Base-by-base conservation (phyloP, 2,329 filamentous ascomycete genomes). In the Alternaria novae-zelandiae region DNA sequence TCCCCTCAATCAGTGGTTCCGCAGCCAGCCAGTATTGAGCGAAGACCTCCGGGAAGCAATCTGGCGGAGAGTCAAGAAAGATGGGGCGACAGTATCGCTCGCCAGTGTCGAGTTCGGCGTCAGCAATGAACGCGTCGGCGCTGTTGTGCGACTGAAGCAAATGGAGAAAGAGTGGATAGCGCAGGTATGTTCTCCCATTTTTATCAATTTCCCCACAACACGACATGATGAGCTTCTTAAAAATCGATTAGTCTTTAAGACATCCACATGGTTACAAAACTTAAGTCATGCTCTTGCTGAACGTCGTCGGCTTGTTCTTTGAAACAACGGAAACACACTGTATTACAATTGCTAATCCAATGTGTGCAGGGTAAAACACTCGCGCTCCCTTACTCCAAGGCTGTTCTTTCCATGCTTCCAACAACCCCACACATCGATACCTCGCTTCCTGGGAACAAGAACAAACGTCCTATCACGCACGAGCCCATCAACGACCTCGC, bases 211-310 rank as follows among this genome's bases (percentile, higher is more conserved):
- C 26, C 26, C 32, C 44, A 28, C 15, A 45, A 47, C 45, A 51
- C 76, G 71, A 69, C 67, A 84, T 91, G 89, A 91, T 91, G 90
- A 92, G 87, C 83, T 88, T 74, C 86, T 80, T 84, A 87, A 72
- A 88, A 88, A 91, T 84, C 95, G 95, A 97, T 98, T 97, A 97
- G 95, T 98, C 95, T 97, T 96, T 86, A 97, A 97, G 94, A 98
- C 94, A 89, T 81, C 84, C 80, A 89, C 86, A 90, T 96, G 93
- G 92, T 97, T 95, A 95, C 85, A 91, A 86, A 87, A 84, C 59
- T 84, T 88, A 86, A 72, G 70, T 86, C 88, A 90, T 90, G 86
- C 87, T 88, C 88, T 90, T 88, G 90, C 90, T 93, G 90, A 93
- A 71, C 60, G 71, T 74, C 55, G 50, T 63, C 25, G 30, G 28